Evolutionary conservation across 2,329 filamentous ascomycete genomes (phyloP).

Genomic region (Xylaria polymorpha): DNA sequence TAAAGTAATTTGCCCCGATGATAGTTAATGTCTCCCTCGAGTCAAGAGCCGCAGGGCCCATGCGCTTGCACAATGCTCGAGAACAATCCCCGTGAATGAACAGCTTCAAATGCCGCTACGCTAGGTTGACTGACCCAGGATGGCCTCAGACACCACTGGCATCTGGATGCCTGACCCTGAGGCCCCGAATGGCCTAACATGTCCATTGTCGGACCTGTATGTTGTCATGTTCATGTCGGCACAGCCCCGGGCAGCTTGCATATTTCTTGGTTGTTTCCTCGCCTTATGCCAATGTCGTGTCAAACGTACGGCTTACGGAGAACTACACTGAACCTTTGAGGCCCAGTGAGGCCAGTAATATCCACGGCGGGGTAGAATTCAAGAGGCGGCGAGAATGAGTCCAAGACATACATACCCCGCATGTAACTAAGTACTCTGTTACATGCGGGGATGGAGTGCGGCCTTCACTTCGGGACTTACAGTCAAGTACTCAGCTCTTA

Average conservation of each 20-base stretch:
- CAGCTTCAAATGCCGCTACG: neutral
- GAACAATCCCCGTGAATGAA: neutral
- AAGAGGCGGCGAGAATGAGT: slow-evolving; percentile 1
- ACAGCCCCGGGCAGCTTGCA: slow-evolving; percentile 13
- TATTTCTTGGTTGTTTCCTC: slow-evolving; percentile 12
- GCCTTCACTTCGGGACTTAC: neutral
- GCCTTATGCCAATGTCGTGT: neutral
- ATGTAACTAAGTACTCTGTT: neutral
- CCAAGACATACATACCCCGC: slow-evolving; percentile 17
- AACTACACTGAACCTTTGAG: slow-evolving; percentile 6
- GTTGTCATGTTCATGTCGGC: slow-evolving; percentile 10
- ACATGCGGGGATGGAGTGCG: neutral
- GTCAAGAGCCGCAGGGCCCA: slow-evolving; percentile 3
- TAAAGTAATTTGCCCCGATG: neutral
- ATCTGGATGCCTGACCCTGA: slow-evolving; percentile 16
- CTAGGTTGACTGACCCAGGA: slow-evolving; percentile 6
- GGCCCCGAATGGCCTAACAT: slow-evolving; percentile 14
- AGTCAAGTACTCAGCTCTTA: neutral
- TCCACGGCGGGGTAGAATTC: neutral
- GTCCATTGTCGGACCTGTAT: slow-evolving; percentile 2
- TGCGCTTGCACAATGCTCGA: neutral
- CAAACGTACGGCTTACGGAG: slow-evolving; percentile 31
- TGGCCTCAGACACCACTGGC: slow-evolving; percentile 16
- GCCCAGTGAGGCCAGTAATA: slow-evolving; percentile 14
- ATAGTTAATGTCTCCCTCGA: neutral